A percentile compares a stretch with the other conserved stretches of the same genome.
phyloP scores from a whole-genome alignment of 2,329 filamentous ascomycete species.

The Aspergillus japonicus region DNA sequence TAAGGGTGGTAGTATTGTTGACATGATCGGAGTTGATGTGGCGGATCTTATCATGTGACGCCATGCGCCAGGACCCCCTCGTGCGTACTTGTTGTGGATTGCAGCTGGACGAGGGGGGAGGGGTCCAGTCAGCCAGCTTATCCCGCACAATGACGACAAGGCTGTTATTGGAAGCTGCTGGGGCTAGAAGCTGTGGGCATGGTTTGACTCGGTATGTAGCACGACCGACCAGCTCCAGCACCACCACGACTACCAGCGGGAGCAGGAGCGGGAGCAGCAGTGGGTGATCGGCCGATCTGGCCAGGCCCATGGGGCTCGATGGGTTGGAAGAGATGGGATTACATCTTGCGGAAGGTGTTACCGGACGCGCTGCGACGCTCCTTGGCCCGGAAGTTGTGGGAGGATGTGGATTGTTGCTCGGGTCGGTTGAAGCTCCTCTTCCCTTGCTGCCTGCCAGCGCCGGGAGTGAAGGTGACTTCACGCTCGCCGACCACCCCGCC shows the following conservation, averaged over 20 bases:
- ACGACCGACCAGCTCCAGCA: background rate
- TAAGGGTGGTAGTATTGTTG: background rate
- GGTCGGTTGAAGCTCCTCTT: conserved; percentile 11
- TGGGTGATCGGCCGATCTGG: background rate
- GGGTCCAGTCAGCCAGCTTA: background rate
- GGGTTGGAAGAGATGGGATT: conserved; percentile 14
- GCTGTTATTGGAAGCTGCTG: background rate
- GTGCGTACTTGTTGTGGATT: too few species aligned
- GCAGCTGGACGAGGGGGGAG: background rate
- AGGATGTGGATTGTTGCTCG: conserved; percentile 8
- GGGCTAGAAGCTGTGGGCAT: background rate
- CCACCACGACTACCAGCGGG: background rate
- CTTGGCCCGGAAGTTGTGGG: conserved; percentile 33
- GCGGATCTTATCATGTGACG: background rate
- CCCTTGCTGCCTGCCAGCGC: conserved; percentile 40
- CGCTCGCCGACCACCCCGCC: conserved; percentile 49
- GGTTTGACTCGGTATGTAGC: background rate
- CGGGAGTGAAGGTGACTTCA: conserved; percentile 61
- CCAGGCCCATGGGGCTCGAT: background rate
- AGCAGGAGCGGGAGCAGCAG: background rate
- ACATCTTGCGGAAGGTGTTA: conserved; percentile 50
- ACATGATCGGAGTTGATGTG: background rate
- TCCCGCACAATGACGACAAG: background rate
- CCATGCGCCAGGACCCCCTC: background rate
- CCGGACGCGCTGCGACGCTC: conserved; percentile 51